Evolutionary conservation across 495 filamentous ascomycete genomes (phyloP).

Genomic region (Trichoderma virens): DNA sequence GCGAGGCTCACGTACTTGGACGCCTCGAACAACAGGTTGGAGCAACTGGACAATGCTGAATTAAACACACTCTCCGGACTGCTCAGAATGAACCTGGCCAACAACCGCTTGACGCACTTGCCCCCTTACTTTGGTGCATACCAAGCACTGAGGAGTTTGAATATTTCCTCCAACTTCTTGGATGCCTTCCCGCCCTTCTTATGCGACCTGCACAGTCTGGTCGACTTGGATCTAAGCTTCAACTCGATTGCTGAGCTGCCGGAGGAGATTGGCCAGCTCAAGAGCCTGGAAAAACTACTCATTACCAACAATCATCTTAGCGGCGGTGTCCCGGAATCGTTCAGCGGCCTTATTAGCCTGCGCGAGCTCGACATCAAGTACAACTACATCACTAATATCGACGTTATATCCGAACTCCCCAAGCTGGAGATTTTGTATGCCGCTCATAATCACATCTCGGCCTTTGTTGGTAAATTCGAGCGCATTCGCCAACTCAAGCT

Average conservation of each 20-base stretch:
- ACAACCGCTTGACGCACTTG: conserved; percentile 73
- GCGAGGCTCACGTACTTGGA: conserved; percentile 80
- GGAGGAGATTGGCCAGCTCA: conserved; percentile 66
- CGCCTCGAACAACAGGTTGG: conserved; percentile 86
- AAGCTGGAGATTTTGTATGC: conserved; percentile 77
- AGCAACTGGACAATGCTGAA: conserved; percentile 75
- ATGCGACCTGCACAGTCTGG: conserved; percentile 70
- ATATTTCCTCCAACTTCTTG: conserved; percentile 87
- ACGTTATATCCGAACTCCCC: conserved; percentile 73
- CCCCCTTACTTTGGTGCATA: conserved; percentile 77
- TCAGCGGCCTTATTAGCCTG: conserved; percentile 64
- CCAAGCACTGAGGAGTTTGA: conserved; percentile 66
- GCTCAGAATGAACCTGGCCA: conserved; percentile 84
- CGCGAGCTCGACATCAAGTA: conserved; percentile 92
- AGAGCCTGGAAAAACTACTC: conserved; percentile 76
- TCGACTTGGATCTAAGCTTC: conserved; percentile 96
- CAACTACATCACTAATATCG: conserved; percentile 79
- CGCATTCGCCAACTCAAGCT: conserved; percentile 75
- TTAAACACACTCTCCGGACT: conserved; percentile 57
- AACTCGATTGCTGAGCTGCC: conserved; percentile 76
- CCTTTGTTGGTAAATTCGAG: conserved; percentile 77
- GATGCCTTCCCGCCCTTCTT: conserved; percentile 77
- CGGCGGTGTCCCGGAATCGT: conserved; percentile 61
- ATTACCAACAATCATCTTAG: conserved; percentile 89
- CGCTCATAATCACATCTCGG: conserved; percentile 85